Percentiles rank a stretch among this genome's conserved stretches.
Conservation (phyloP, 805 yeast genomes). For the Starmerella riodocensis region DNA sequence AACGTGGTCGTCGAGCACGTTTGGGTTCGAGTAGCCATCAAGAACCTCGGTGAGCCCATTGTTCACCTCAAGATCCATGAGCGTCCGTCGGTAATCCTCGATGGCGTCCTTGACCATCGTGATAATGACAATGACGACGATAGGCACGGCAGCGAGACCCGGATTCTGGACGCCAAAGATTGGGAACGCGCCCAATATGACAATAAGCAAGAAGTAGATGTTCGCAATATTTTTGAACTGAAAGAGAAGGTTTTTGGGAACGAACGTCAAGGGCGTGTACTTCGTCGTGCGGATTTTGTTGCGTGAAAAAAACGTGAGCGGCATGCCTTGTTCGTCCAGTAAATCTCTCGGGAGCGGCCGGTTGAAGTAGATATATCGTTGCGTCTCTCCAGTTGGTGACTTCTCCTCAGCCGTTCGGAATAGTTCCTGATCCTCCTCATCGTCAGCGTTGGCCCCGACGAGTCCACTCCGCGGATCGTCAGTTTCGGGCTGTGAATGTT, state of each 20-base stretch:
- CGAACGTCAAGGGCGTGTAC: slow-evolving; percentile 78
- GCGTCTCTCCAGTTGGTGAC: slow-evolving; percentile 2
- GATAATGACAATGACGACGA: slow-evolving; percentile 60
- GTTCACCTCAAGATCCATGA: slow-evolving; percentile 56
- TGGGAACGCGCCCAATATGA: slow-evolving; percentile 64
- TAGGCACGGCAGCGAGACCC: slow-evolving; percentile 67
- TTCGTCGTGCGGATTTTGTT: slow-evolving; percentile 93
- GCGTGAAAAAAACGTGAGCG: slow-evolving; percentile 53
- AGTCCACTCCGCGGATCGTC: not conserved
- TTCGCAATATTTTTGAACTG: slow-evolving; percentile 90
- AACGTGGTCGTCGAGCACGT: slow-evolving; percentile 42
- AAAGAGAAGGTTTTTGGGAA: slow-evolving; percentile 69
- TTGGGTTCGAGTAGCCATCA: slow-evolving; percentile 43
- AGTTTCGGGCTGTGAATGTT: not conserved
- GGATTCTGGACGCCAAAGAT: slow-evolving; percentile 66
- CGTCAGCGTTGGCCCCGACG: not conserved
- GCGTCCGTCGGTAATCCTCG: slow-evolving; percentile 59
- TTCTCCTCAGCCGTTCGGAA: not conserved
- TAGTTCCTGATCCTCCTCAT: slow-evolving; percentile 1
- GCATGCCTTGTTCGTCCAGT: slow-evolving; percentile 46
- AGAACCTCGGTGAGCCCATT: slow-evolving; percentile 54
- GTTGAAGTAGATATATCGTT: slow-evolving; percentile 39
- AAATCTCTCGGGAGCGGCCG: slow-evolving; percentile 37
- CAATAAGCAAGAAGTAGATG: slow-evolving; percentile 67
- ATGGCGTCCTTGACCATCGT: slow-evolving; percentile 70